Evolutionary conservation across 495 filamentous ascomycete species (phyloP).

Genomic region (Xylaria bambusicola): DNA sequence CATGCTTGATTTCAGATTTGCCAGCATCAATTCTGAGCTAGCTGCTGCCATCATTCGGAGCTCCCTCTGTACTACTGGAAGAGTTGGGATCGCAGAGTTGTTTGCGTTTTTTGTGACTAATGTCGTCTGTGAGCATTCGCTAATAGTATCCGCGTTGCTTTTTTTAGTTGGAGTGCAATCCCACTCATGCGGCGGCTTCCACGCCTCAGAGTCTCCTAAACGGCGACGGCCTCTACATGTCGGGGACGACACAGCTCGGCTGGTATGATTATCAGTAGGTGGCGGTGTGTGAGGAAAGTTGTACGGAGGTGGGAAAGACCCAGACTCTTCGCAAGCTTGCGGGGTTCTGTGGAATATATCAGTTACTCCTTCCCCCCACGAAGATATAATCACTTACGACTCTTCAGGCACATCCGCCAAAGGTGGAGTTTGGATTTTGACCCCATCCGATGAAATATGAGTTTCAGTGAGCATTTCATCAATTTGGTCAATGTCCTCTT

Average conservation of each 20-base stretch:
- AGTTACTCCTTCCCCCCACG: not conserved
- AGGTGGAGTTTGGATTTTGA: slow-evolving; percentile 24
- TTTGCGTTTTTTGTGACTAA: slow-evolving; percentile 19
- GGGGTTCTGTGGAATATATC: slow-evolving; percentile 19
- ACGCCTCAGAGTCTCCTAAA: slow-evolving; percentile 37
- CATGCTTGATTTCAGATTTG: slow-evolving; percentile 48
- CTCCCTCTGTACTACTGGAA: slow-evolving; percentile 39
- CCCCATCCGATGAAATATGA: slow-evolving; percentile 37
- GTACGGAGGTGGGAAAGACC: slow-evolving; percentile 24
- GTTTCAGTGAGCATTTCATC: slow-evolving; percentile 37
- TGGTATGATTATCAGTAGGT: slow-evolving; percentile 22
- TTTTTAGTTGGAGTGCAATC: slow-evolving; percentile 29
- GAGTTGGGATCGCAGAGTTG: slow-evolving; percentile 29
- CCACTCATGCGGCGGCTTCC: slow-evolving; percentile 46
- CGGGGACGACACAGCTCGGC: slow-evolving; percentile 20
- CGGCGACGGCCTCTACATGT: slow-evolving; percentile 24
- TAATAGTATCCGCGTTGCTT: slow-evolving; percentile 12
- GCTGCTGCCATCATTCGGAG: slow-evolving; percentile 47
- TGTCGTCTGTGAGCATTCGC: slow-evolving; percentile 20
- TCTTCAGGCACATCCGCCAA: slow-evolving; percentile 22
- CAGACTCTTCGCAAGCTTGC: slow-evolving; percentile 26
- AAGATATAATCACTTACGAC: slow-evolving; percentile 22
- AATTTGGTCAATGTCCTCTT: slow-evolving; percentile 24
- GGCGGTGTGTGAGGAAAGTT: slow-evolving; percentile 28
- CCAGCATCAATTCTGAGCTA: slow-evolving; percentile 43